Evolutionary conservation across 1,284 basidiomycete genomes (phyloP), one percentile per base, ranked within the genome.

Genomic region (Cutaneotrichosporon dermatis): DNA sequence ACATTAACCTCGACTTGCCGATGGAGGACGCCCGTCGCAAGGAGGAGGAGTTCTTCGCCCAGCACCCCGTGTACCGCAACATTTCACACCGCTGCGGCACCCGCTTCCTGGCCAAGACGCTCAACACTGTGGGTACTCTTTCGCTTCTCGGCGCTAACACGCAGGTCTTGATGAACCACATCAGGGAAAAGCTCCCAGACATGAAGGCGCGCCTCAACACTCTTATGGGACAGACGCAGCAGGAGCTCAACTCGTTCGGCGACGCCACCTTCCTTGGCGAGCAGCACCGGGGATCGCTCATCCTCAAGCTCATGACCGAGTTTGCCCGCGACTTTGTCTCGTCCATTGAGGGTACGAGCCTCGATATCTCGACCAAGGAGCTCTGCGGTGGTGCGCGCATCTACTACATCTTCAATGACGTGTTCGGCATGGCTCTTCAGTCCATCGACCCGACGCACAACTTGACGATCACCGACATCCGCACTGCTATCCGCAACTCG

Each of bases 161-260:
- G 25, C 57, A 92, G 89, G 94, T 97, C 43, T 80, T 99, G 61
- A 88, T 99, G 86, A 92, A 90, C 78, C 96, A 99, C 77, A 99
- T 99, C 68, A 86, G 96, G 58, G 96, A 99, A 73, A 98, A 99
- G 79, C 82, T 99, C 43, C 96, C 96, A 0, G 96, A 99, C 78
- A 99, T 99, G 96, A 99, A 99, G 79, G 96, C 96, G 11, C 85
- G 94, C 15, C 81, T 99, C 65, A 99, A 99, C 76, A 99, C 96
- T 6, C 81, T 99, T 12, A 99, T 99, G 92, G 93, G 94, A 10
- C 96, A 99, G 80, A 93, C 96, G 4, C 94, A 98, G 76, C 96
- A 99, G 78, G 96, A 99, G 76, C 84, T 99, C 50, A 92, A 92
- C 77, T 87, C 92, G 5, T 98, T 96, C 72, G 96, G 96, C 35